phyloP scores from a whole-genome alignment of 495 filamentous ascomycete genomes.

The Usnea hakonensis region DNA sequence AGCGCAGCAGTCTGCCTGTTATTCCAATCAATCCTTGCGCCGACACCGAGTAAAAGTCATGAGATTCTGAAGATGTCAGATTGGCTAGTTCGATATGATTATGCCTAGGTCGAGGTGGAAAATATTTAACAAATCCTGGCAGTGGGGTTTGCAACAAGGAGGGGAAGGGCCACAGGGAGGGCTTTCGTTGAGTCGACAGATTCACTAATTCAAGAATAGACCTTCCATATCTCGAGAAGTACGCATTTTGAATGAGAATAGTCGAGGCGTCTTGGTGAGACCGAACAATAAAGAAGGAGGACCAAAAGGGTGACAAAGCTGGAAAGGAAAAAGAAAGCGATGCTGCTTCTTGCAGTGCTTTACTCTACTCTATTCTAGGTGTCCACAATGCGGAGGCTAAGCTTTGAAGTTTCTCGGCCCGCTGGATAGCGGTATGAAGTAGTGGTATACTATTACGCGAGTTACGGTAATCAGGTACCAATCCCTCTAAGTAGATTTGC shows the following conservation, averaged over 20 bases:
- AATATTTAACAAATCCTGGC: background rate
- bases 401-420: background rate
- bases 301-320: background rate
- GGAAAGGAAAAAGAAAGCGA: too few species aligned
- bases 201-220: background rate
- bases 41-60: background rate
- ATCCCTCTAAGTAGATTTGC: background rate
- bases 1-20: constrained; percentile 4
- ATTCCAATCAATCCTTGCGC: background rate
- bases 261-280: background rate
- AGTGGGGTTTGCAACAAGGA: background rate
- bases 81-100: background rate
- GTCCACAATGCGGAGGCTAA: background rate
- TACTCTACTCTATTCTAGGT: too few species aligned
- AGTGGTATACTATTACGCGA: too few species aligned
- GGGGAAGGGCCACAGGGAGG: background rate
- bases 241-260: background rate
- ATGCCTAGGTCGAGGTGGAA: background rate
- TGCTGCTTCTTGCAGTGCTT: too few species aligned
- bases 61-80: too few species aligned
- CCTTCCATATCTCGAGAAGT: background rate
- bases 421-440: too few species aligned
- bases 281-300: background rate
- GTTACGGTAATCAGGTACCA: background rate
- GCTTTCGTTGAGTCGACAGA: constrained; percentile 1